Base-by-base conservation (phyloP, 2,329 filamentous ascomycete genomes). In the Alternaria gaisen region DNA sequence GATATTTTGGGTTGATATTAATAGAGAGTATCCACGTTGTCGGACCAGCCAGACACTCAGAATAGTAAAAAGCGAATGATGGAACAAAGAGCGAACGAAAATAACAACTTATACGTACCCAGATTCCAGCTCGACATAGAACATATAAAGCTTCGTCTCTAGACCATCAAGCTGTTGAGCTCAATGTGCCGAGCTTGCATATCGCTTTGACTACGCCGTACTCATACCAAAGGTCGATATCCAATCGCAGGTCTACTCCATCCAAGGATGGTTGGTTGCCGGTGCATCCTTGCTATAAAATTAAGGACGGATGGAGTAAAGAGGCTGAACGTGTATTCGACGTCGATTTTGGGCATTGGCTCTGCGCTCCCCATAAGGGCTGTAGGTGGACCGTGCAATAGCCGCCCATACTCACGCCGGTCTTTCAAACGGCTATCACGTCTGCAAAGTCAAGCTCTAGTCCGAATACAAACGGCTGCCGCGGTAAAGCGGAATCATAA, bases 81-180 rank as follows among this genome's bases (percentile, higher is more conserved):
- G 53, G 60, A 65, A 53, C 56, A 61, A 55, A 59, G 52, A 61
- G 46, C 16, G 42, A 50, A 54, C 58, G 60, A 62, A 65, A 56
- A 65, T 60, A 65, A 65, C 66, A 65, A 60, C 60, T 64, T 62
- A 61, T 50, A 61, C 66, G 64, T 67, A 55, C 38, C 42, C 43
- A 38, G 36, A 28, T 20, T 18, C 56, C 38, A 47, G 28, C 48
- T 30, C 57, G 60, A 53, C 38, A 40, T 58, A 30, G 41, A 48
- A 24, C 44, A 57, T 69, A 69, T 69, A 69, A 62, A 56, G 40
- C 26, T 5, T 38, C 20, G 24, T 14, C 30, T 7, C 30, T 46
- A 32, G 40, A 38, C 16, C 18, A 22, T 40, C 12, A 32, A 34
- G 30, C 14, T 18, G 16, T 20, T 42, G 24, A 30, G 50, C 30